Base-by-base conservation (phyloP, 495 filamentous ascomycete species). In the Aspergillus egyptiacus region DNA sequence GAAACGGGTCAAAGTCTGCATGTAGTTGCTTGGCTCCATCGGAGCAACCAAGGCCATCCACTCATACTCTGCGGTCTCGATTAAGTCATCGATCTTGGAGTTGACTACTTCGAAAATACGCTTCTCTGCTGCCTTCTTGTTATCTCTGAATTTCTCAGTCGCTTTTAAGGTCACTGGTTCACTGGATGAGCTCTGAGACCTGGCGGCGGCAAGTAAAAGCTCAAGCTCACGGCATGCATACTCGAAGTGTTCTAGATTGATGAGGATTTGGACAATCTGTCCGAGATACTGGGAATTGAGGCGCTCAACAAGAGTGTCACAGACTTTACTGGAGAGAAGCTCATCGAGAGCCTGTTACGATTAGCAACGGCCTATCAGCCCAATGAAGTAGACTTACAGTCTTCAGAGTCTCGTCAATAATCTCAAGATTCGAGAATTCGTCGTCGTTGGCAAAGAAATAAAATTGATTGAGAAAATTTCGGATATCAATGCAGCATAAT, bases 81-180 rank as follows among this genome's bases (percentile, higher is more conserved):
- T 86, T 20, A 99, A 81, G 61, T 97, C 94, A 56, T 97, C 91
- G 54, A 99, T 96, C 65, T 99, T 99, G 36, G 87, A 94, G 65
- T 97, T 96, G 36, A 99, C 93, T 0, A 99, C 77, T 67, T 97
- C 94, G 61, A 99, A 99, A 41, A 99, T 96, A 13, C 93, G 85
- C 66, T 96, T 95, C 58, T 96, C 91, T 6, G 93, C 93, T 1
- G 86, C 89, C 70, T 95, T 96, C 68, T 95, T 96, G 59, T 95
- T 89, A 49, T 75, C 83, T 37, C 79, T 77, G 62, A 99, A 99
- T 46, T 85, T 78, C 55, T 87, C 83, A 0, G 91, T 96, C 2
- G 93, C 91, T 32, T 73, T 76, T 1, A 99, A 71, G 7, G 78
- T 76, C 14, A 96, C 77, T 2, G 85, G 81, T 5, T 83, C 85